Percentiles rank a stretch among this genome's conserved stretches.
phyloP scores from a whole-genome alignment of 306 rosid genomes.

The Carpinus viminea region DNA sequence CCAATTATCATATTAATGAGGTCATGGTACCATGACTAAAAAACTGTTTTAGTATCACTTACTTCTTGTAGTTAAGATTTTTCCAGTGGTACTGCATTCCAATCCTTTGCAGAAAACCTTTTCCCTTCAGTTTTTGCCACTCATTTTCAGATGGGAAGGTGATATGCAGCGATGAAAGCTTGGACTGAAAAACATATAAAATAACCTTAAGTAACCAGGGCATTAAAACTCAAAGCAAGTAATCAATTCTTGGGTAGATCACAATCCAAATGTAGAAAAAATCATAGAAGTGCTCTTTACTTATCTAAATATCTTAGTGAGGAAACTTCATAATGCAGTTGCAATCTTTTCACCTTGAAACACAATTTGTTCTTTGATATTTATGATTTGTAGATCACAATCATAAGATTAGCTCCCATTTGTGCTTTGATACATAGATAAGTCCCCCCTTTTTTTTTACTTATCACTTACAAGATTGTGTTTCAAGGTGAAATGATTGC shows the following conservation, averaged over 20 bases:
- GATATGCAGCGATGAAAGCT: slow-evolving; percentile 76
- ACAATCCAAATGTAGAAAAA: neutral
- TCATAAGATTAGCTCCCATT: neutral
- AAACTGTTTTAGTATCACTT: slow-evolving; percentile 14
- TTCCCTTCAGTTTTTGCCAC: slow-evolving; percentile 59
- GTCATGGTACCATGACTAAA: neutral
- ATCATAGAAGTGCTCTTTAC: neutral
- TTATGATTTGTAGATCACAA: neutral
- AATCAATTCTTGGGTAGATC: neutral
- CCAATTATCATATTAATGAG: neutral
- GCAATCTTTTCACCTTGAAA: neutral
- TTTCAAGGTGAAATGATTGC: neutral
- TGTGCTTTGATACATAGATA: neutral
- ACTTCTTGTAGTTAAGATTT: slow-evolving; percentile 83
- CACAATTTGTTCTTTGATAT: neutral
- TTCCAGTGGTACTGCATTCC: slow-evolving; percentile 99
- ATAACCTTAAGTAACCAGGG: slow-evolving; percentile 22
- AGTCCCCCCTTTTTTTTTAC: too few relatives aligned
- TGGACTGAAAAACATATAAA: slow-evolving; percentile 47
- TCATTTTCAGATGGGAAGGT: slow-evolving; percentile 74
- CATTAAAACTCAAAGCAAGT: neutral
- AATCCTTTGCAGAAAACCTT: slow-evolving; percentile 82
- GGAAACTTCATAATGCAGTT: neutral
- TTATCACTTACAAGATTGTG: neutral
- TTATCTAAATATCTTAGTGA: neutral